phyloP scores from a whole-genome alignment of 2,329 filamentous ascomycete genomes.

The Gliomastix tumulicola region DNA sequence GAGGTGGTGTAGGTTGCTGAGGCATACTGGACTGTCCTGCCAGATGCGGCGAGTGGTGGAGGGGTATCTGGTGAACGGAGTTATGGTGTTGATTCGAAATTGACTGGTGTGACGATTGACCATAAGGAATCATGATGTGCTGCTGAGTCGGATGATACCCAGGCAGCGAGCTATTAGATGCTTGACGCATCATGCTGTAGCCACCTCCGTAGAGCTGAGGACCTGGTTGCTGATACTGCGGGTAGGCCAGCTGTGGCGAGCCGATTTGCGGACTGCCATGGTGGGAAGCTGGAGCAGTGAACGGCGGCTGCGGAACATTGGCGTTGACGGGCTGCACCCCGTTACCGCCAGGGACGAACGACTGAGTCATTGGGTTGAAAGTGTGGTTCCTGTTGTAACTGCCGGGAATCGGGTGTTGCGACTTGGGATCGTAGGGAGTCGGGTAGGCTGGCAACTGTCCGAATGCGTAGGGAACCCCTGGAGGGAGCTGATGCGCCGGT shows the following conservation, averaged over 20 bases:
- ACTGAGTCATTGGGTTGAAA: constrained; percentile 92
- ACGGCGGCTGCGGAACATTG: constrained; percentile 39
- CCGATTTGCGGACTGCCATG: constrained; percentile 47
- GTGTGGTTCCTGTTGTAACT: constrained; percentile 71
- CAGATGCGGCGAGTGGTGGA: constrained; percentile 28
- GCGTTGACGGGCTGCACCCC: constrained; percentile 41
- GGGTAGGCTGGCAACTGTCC: constrained; percentile 68
- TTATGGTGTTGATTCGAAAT: constrained; percentile 27
- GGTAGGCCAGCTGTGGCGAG: constrained; percentile 42
- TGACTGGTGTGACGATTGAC: constrained; percentile 28
- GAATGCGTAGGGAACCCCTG: constrained; percentile 62
- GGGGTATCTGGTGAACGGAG: constrained; percentile 1
- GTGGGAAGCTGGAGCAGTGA: constrained; percentile 39
- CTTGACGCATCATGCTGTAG: constrained; percentile 50
- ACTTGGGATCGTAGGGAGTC: constrained; percentile 64
- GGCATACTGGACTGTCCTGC: constrained; percentile 37
- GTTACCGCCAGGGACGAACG: constrained; percentile 66
- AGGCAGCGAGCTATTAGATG: constrained; percentile 46
- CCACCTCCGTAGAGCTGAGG: constrained; percentile 39
- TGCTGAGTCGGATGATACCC: constrained; percentile 35
- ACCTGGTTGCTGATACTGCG: constrained; percentile 36
- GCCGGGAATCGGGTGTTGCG: constrained; percentile 76
- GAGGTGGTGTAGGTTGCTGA: constrained; percentile 29
- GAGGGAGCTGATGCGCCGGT: too few relatives aligned
- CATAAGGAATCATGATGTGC: constrained; percentile 16